Base-by-base conservation (phyloP, 495 filamentous ascomycete species). In the Thozetella sp. region DNA sequence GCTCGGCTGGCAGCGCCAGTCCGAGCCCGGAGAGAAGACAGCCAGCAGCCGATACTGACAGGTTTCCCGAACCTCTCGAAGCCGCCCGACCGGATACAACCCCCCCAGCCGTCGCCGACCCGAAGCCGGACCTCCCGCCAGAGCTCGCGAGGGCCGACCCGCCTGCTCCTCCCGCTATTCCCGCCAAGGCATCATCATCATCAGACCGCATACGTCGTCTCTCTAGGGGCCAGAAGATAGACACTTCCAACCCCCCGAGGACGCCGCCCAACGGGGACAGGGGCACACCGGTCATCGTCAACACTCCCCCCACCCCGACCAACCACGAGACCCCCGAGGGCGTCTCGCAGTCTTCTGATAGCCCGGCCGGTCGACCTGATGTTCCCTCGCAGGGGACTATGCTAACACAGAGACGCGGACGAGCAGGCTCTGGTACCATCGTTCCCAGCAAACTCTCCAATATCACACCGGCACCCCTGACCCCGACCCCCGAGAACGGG, bases 361-460 rank as follows among this genome's bases (percentile, higher is more conserved):
- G 71, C 59, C 63, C 79, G 57, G 52, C 76, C 54, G 58, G 74
- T 67, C 57, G 63, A 10, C 53, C 69, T 46, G 62, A 77, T 65
- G 69, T 72, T 40, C 76, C 73, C 26, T 66, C 74, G 25, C 65
- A 73, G 57, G 88, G 88, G 58, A 91, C 87, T 68, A 92, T 90
- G 88, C 93, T 91, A 73, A 86, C 90, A 27, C 79, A 82, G 50
- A 65, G 76, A 67, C 70, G 80, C 63, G 63, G 64, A 23, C 69
- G 80, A 62, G 76, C 91, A 84, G 84, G 88, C 58, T 89, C 90
- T 50, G 76, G 78, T 58, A 83, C 84, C 62, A 79, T 86, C 54
- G 86, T 83, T n/a, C 93, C 93, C 11, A 97, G 93, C 77, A 97
- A 93, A 71, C 79, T 98, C 24, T 96, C 93, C 11, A 93, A 89